A percentile compares a stretch with the other conserved stretches of the same genome.
phyloP scores from a whole-genome alignment of 257 asterid genomes.

The Solanum sitiens region DNA sequence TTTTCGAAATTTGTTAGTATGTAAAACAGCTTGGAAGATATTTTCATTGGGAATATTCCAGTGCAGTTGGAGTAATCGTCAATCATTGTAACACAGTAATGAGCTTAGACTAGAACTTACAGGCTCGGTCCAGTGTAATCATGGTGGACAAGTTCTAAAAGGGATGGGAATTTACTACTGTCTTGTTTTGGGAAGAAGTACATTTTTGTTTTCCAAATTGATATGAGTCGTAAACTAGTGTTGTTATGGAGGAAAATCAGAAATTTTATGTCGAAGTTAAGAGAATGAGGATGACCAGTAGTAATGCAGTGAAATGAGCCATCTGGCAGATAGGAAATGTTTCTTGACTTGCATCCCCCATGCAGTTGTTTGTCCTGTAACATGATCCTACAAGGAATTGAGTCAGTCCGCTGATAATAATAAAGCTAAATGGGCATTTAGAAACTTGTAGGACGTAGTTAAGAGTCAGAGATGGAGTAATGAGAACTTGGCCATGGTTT shows the following conservation, averaged over 20 bases:
- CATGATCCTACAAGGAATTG: neutral
- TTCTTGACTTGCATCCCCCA: neutral
- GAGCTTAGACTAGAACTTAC: neutral
- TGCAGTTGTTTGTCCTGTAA: neutral
- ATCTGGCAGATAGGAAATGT: neutral
- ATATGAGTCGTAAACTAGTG: neutral
- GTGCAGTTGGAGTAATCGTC: neutral
- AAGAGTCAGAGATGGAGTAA: neutral
- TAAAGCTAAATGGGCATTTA: neutral
- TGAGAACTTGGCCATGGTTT: neutral
- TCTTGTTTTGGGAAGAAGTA: neutral
- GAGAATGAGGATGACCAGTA: neutral
- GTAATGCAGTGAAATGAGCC: neutral
- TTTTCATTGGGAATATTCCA: neutral
- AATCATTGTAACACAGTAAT: neutral
- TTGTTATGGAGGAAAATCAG: neutral
- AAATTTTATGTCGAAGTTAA: neutral
- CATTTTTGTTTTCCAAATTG: neutral
- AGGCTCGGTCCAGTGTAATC: neutral
- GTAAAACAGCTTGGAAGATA: neutral
- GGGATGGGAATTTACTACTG: neutral
- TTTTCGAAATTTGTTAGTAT: neutral
- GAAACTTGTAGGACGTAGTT: neutral
- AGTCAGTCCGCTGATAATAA: neutral
- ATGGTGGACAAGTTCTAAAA: neutral